Evolutionary conservation across 108 stramenopile genomes (phyloP), one percentile per base, ranked within the genome.

Genomic region (Nannochloropsis granulata): DNA sequence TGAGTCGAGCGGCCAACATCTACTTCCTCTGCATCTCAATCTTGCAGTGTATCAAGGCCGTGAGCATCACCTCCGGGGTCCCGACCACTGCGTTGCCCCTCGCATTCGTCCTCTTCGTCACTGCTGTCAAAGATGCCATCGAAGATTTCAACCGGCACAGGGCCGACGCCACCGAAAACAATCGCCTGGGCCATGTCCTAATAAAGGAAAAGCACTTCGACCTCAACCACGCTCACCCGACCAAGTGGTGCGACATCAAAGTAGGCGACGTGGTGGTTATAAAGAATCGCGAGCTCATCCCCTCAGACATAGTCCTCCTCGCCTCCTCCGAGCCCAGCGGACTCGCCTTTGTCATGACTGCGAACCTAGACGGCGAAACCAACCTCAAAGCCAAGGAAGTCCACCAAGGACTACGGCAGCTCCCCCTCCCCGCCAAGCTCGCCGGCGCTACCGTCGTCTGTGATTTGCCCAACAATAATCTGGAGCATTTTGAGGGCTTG

Each of bases 351-450:
- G 94, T 98, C 80, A 96, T 97, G 90, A 98, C 98, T 14, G 91
- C 92, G 79, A 95, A 94, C 83, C 96, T 98, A 45, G 98, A 98
- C 84, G 98, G 98, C 43, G 98, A 98, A 89, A 98, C 98, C 23
- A 97, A 98, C 81, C 90, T 98, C 78, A 98, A 98, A 85, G 78
- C 82, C 24, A 71, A 71, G 56, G 56, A 71, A n/a, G 56, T 71
- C n/a, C 56, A 71, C 0, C 16, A 71, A 10, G 43, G 12, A 16
- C 21, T 81, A n/a, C 81, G 81, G n/a, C 16, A 71, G 7, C 56
- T 71, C 21, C 56, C 56, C 56, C n/a, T 71, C 21, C n/a, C 56
- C 16, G 56, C 56, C 56, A 71, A 71, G n/a, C 25, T 85, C 14
- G 44, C 23, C 0, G 25, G 56, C 71, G 85, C 85, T 7, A 56